phyloP scores from a whole-genome alignment of 148 eudicot species.

The Chenopodium album region DNA sequence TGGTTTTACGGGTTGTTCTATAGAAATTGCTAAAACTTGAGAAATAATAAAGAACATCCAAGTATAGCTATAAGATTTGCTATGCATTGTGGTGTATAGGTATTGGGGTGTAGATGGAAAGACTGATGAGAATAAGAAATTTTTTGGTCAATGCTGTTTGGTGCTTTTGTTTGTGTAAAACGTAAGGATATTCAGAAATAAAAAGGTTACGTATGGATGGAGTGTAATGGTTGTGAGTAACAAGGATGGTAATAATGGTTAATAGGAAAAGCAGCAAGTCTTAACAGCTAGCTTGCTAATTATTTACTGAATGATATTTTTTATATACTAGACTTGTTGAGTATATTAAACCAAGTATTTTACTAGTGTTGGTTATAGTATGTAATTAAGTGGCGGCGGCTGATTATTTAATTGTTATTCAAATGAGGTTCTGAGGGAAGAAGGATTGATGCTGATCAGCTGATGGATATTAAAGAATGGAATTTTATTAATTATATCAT shows the following conservation, averaged over 20 bases:
- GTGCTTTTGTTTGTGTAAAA: not conserved
- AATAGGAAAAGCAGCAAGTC: no score
- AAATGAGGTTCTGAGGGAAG: no score
- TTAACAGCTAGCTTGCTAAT: no score
- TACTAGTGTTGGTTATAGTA: not conserved
- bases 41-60: not conserved
- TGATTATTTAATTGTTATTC: no score
- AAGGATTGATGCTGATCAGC: not conserved
- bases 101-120: not conserved
- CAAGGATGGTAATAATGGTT: not conserved
- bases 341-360: no score
- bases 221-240: not conserved
- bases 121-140: not conserved
- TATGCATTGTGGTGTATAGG: not conserved
- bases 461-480: not conserved
- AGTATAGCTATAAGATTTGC: not conserved
- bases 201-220: not conserved
- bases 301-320: no score
- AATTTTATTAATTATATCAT: no score
- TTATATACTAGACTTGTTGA: no score
- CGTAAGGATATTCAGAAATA: not conserved
- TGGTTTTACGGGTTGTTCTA: not conserved
- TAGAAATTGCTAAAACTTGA: not conserved
- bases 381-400: not conserved
- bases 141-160: not conserved